These are phyloP conservation scores for Trametes cinnabarina DNA, from an alignment of 768 basidiomycete species.

Conservation along the genomic window DNA sequence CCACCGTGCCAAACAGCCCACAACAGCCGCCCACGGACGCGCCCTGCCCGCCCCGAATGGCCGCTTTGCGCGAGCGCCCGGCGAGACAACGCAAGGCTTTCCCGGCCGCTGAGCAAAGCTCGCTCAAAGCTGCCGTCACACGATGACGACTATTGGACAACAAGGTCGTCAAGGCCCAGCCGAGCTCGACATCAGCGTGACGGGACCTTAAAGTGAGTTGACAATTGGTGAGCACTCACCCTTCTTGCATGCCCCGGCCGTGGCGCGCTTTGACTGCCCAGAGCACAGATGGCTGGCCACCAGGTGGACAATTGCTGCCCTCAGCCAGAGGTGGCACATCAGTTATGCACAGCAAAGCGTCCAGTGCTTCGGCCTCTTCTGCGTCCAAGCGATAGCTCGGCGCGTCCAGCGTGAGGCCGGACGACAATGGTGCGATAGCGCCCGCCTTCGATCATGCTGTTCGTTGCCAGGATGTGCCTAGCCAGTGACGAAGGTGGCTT, in stretches of 20 bases:
- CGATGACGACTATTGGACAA: not conserved
- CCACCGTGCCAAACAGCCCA: conserved; percentile 13
- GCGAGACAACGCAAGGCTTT: conserved; percentile 9
- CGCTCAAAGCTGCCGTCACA: conserved; percentile 3
- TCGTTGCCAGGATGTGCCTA: not conserved
- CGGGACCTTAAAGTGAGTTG: not conserved
- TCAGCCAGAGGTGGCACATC: too few species aligned
- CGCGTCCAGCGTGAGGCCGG: not conserved
- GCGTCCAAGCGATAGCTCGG: not conserved
- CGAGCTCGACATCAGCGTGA: not conserved
- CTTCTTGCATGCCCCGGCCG: not conserved
- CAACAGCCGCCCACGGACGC: conserved; percentile 19
- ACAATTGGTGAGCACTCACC: not conserved
- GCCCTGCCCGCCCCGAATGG: not conserved
- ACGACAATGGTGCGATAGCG: not conserved
- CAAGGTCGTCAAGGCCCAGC: conserved; percentile 2
- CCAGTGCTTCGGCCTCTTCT: too few species aligned
- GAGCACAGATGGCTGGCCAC: not conserved
- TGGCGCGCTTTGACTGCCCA: too few species aligned
- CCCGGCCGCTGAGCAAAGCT: not conserved
- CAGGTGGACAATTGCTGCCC: not conserved
- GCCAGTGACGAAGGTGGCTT: not conserved
- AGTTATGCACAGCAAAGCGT: too few species aligned
- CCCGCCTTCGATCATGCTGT: not conserved
- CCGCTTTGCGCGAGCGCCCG: not conserved